phyloP scores from a whole-genome alignment of 441 rosid species.

The Pelargonium cotyledonis region DNA sequence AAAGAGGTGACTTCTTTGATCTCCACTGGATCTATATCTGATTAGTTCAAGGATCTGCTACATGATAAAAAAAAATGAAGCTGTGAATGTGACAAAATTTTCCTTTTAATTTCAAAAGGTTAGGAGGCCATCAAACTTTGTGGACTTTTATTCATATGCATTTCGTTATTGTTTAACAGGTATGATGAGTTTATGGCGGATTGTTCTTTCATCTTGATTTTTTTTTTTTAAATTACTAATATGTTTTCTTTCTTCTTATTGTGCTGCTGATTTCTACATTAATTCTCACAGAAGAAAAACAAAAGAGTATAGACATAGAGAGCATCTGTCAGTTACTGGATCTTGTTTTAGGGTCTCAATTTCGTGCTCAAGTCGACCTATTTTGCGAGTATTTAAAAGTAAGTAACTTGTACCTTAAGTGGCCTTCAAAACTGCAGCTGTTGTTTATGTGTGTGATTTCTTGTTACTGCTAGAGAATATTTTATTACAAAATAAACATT shows the following conservation, averaged over 20 bases:
- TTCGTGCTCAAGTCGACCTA: conserved; percentile 61
- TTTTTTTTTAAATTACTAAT: too few relatives aligned
- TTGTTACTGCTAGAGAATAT: too few relatives aligned
- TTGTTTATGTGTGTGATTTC: not conserved
- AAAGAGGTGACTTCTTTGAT: not conserved
- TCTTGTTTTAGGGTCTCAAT: conserved; percentile 67
- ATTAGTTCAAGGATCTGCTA: not conserved
- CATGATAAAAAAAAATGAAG: not conserved
- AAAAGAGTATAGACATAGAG: conserved; percentile 70
- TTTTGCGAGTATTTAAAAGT: conserved; percentile 71
- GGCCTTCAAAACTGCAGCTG: not conserved
- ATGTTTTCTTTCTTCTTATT: not conserved
- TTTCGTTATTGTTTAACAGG: conserved; percentile 11
- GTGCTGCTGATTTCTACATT: not conserved
- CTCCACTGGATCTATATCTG: not conserved
- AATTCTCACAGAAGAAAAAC: conserved; percentile 1
- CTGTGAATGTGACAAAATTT: not conserved
- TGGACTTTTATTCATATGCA: conserved; percentile 4
- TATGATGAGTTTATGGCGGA: conserved; percentile 20
- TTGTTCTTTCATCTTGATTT: conserved; percentile 11
- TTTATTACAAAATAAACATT: too few relatives aligned
- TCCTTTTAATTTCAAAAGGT: conserved; percentile 1
- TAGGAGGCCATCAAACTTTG: conserved; percentile 5
- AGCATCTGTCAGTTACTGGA: conserved; percentile 72
- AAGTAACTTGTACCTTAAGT: conserved; percentile 6